Evolutionary conservation across 768 basidiomycete species (phyloP), one percentile per base, ranked within the genome.

Genomic region (Lentinula detonsa): DNA sequence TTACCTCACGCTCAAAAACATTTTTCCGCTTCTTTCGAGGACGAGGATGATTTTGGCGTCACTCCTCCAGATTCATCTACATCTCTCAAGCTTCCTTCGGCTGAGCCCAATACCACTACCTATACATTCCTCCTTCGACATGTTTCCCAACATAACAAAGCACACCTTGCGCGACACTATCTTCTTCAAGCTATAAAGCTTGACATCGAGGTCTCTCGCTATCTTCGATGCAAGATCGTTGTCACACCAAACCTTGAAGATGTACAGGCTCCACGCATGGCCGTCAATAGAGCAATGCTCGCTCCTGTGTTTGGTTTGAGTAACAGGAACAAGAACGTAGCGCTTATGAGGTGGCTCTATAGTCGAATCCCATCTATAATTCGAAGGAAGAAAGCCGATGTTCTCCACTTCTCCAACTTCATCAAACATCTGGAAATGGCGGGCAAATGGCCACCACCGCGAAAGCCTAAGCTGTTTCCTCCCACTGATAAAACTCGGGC

Each of bases 121-220:
- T 90, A 85, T 71, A 76, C 76, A 60, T 75, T 81, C 59, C 78
- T 92, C 55, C 73, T 92, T 9, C 82, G 83, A 64, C 77, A 88
- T 67, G 59, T 89, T 16, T 79, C 82, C 53, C 72, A 67, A 55
- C 21, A 40, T 16, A 72, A 74, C 10, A 72, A 78, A 15, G 76
- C 89, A 66, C 73, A 78, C 15, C 73, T 91, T 63, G 81, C 84
- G 15, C 84, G 88, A 45, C 88, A 92, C 71, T 89, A 90, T 70
- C 69, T 86, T 57, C 66, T 80, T 31, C 75, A 86, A 66, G 84
- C 85, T 2, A 76, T 81, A 55, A 61, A 65, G 8, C 66, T 79
- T 42, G 85, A 87, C 61, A 72, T 76, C 60, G 61, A 67, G 66
- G 72, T 68, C 15, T 70, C 71, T 60, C 66, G 61, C 60, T 46